Percentiles rank a stretch among this genome's conserved stretches.
Conservation (phyloP, 352 stramenopile species). For the Saprolegnia diclina region DNA sequence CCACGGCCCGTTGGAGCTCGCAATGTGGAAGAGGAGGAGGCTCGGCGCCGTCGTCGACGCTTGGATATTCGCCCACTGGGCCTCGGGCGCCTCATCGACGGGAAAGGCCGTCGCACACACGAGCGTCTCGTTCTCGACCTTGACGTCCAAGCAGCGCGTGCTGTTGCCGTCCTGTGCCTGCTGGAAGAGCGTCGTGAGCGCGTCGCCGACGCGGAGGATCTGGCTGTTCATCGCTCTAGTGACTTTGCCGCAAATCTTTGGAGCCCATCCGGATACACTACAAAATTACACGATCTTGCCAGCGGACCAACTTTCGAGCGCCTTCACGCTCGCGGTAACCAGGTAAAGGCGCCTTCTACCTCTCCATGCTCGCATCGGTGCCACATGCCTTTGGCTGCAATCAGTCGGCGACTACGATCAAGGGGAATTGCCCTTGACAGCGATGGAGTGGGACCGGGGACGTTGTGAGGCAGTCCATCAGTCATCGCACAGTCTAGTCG, state of each 20-base stretch:
- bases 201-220: conserved; percentile 21
- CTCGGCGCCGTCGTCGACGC: not conserved
- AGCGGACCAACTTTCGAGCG: too few species aligned
- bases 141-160: conserved; percentile 23
- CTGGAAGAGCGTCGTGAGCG: conserved; percentile 15
- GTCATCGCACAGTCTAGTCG: not conserved
- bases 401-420: too few species aligned
- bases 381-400: too few species aligned
- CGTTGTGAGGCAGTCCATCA: not conserved
- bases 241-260: not conserved
- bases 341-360: too few species aligned
- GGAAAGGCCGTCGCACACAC: conserved; percentile 1
- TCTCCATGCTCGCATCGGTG: too few species aligned
- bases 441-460: too few species aligned
- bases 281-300: not conserved
- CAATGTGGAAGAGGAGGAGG: conserved; percentile 23
- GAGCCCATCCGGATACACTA: not conserved
- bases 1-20: conserved; percentile 15
- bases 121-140: conserved; percentile 8
- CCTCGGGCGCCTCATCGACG: not conserved
- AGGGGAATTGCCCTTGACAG: too few species aligned
- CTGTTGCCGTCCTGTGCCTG: conserved; percentile 11
- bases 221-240: conserved; percentile 20
- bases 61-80: conserved; percentile 14
- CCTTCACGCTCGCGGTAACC: too few species aligned